Evolutionary conservation across 2,329 filamentous ascomycete genomes (phyloP).

Genomic region (Dactylonectria macrodidyma): DNA sequence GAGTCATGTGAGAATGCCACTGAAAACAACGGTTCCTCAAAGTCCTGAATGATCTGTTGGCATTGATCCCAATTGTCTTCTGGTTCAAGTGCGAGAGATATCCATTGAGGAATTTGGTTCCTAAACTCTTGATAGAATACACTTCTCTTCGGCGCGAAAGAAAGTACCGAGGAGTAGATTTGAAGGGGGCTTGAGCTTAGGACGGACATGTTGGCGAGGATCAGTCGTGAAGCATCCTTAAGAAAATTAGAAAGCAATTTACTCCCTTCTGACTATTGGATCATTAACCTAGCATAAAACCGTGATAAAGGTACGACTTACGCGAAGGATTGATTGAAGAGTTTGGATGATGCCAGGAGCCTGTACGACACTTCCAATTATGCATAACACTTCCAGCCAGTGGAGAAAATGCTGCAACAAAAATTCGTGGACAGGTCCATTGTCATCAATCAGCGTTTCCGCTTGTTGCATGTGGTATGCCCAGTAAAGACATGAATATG

Average conservation of each 20-base stretch:
- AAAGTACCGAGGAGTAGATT: constrained; percentile 16
- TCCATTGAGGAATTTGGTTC: neutral
- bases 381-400: constrained; percentile 4
- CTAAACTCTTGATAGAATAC: neutral
- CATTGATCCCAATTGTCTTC: constrained; percentile 12
- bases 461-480: neutral
- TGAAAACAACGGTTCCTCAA: neutral
- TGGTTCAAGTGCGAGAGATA: neutral
- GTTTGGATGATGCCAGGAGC: neutral
- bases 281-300: neutral
- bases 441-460: neutral
- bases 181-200: constrained; percentile 12
- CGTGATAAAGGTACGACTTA: neutral
- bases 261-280: neutral
- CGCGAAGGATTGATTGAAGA: neutral
- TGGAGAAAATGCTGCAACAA: constrained; percentile 1
- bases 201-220: neutral
- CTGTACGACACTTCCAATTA: neutral
- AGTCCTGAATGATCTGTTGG: constrained; percentile 1
- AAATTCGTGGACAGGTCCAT: neutral
- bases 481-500: constrained; percentile 9
- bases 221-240: neutral
- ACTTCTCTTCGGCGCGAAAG: constrained; percentile 3
- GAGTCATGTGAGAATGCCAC: neutral
- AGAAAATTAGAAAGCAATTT: neutral